Percentiles rank a stretch among this genome's conserved stretches.
phyloP scores from a whole-genome alignment of 1,284 basidiomycete species.

The Fomitopsis palustris region DNA sequence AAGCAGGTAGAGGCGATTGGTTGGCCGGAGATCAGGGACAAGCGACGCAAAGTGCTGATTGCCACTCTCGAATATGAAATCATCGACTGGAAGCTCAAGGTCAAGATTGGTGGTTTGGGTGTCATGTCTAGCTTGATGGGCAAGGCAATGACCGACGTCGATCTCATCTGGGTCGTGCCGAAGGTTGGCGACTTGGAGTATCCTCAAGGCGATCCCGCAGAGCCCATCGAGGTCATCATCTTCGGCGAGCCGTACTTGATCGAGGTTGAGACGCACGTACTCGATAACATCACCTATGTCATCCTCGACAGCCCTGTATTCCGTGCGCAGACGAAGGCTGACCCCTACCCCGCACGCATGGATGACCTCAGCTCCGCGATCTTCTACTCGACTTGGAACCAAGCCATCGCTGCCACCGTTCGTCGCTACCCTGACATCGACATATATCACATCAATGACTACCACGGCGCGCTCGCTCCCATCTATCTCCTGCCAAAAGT shows the following conservation, averaged over 20 bases:
- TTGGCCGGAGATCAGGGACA: conserved; percentile 89
- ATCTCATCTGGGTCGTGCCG: conserved; percentile 88
- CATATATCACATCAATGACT: conserved; percentile 89
- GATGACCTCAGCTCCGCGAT: conserved; percentile 93
- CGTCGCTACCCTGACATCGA: conserved; percentile 83
- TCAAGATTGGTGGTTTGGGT: conserved; percentile 94
- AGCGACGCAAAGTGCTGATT: conserved; percentile 86
- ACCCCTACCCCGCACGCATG: conserved; percentile 94
- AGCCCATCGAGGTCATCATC: conserved; percentile 93
- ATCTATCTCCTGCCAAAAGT: conserved; percentile 90
- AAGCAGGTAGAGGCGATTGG: conserved; percentile 75
- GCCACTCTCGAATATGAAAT: conserved; percentile 93
- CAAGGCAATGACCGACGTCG: conserved; percentile 94
- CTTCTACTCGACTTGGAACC: conserved; percentile 97
- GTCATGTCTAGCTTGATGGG: conserved; percentile 97
- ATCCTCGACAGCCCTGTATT: conserved; percentile 93
- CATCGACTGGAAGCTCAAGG: conserved; percentile 93
- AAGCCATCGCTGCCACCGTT: conserved; percentile 88
- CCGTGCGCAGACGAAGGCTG: conserved; percentile 90
- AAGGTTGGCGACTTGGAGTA: conserved; percentile 94
- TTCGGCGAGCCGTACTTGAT: conserved; percentile 94
- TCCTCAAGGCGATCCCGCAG: conserved; percentile 83
- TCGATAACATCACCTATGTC: conserved; percentile 93
- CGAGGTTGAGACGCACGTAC: conserved; percentile 86
- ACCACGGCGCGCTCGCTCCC: conserved; percentile 87